Evolutionary conservation across 257 asterid species (phyloP).

Genomic region (Penstemon eatonii): DNA sequence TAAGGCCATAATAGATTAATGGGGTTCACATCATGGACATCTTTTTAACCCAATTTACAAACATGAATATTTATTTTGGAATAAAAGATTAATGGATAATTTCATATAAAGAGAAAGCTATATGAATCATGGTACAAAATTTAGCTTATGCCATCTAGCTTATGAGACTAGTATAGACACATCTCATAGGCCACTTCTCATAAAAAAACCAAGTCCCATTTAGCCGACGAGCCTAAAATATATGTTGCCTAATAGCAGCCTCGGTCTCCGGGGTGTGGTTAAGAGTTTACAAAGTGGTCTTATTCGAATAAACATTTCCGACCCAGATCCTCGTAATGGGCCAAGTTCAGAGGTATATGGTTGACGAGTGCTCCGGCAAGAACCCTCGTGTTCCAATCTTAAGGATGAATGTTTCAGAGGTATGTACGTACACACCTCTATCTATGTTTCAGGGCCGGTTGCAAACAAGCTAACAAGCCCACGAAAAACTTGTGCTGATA

Average conservation of each 20-base stretch:
- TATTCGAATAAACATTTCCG: not conserved
- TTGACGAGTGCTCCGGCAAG: not conserved
- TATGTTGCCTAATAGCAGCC: not conserved
- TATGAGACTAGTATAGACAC: not conserved
- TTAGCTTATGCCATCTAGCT: not conserved
- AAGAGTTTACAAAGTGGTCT: not conserved
- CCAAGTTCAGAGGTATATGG: not conserved
- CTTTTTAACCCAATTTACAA: constrained; percentile 4
- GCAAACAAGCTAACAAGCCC: constrained; percentile 90
- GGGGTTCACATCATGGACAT: not conserved
- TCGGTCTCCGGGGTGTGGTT: not conserved
- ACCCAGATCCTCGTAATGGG: not conserved
- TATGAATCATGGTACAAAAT: not conserved
- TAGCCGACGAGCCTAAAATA: not conserved
- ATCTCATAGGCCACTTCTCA: not conserved
- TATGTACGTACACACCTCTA: not conserved
- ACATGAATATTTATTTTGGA: not conserved
- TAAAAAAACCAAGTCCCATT: not conserved
- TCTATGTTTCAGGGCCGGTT: constrained; percentile 69
- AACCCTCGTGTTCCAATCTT: not conserved
- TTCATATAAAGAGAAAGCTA: not conserved
- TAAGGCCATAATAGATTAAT: no score
- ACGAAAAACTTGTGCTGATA: constrained; percentile 91
- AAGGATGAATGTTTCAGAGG: constrained; percentile 14
- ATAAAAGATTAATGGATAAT: not conserved